Percentiles rank a stretch among this genome's conserved stretches.
Conservation (phyloP, 2,329 filamentous ascomycete species). For the Geosmithia putterillii region DNA sequence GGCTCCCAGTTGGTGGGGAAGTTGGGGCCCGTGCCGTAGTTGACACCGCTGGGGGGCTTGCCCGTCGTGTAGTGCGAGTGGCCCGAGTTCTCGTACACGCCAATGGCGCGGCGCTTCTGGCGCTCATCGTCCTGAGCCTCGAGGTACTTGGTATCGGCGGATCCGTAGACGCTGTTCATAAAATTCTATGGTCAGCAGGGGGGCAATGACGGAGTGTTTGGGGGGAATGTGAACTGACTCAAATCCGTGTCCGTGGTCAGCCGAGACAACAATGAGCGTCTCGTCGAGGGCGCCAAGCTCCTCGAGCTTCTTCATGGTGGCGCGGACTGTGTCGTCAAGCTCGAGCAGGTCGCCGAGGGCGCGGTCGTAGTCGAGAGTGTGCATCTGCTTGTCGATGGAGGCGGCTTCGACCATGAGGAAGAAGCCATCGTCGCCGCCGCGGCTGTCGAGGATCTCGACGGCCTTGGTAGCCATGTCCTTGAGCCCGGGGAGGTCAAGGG, state of each 20-base stretch:
- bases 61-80: slow-evolving; percentile 58
- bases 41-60: slow-evolving; percentile 36
- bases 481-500: slow-evolving; percentile 66
- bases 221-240: slow-evolving; percentile 29
- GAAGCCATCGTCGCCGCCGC: slow-evolving; percentile 60
- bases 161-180: slow-evolving; percentile 60
- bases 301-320: slow-evolving; percentile 59
- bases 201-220: neutral
- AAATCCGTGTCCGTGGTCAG: slow-evolving; percentile 85
- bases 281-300: slow-evolving; percentile 55
- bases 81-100: slow-evolving; percentile 61
- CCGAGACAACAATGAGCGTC: slow-evolving; percentile 68
- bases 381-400: slow-evolving; percentile 85
- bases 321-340: slow-evolving; percentile 71
- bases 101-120: slow-evolving; percentile 63
- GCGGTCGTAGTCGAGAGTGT: slow-evolving; percentile 72
- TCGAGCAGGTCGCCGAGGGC: slow-evolving; percentile 76
- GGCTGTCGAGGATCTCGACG: slow-evolving; percentile 61
- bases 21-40: slow-evolving; percentile 60
- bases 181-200: neutral
- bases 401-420: slow-evolving; percentile 83
- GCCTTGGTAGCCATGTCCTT: slow-evolving; percentile 88
- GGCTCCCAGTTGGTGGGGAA: slow-evolving; percentile 82
- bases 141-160: slow-evolving; percentile 69
- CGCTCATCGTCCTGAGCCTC: slow-evolving; percentile 52